These are phyloP conservation scores for Lunasporangiospora selenospora DNA, from an alignment of 192 early-diverging fungal genomes.

Conservation along the genomic window DNA sequence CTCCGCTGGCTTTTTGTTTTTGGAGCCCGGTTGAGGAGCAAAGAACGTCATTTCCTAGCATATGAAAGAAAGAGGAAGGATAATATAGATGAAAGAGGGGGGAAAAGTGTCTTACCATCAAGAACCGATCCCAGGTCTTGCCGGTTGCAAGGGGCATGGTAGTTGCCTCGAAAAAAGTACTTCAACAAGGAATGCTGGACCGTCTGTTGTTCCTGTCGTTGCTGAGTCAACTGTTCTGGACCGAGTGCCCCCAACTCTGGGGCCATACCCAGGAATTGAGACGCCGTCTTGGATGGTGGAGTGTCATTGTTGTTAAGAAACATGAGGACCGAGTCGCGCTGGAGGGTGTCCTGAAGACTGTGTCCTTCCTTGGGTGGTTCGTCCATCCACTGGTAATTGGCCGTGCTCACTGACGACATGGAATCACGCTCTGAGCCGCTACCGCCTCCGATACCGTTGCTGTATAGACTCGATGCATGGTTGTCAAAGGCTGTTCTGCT, in stretches of 20 bases:
- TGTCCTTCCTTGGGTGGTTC: conserved; percentile 1
- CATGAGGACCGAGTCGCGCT: conserved; percentile 22
- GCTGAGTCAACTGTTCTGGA: conserved; percentile 21
- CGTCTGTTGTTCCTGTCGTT: conserved; percentile 22
- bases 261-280: too few relatives aligned
- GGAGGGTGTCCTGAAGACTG: conserved; percentile 7
- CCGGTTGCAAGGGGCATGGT: conserved; percentile 29
- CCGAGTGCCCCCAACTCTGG: too few relatives aligned
- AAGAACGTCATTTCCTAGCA: too few relatives aligned
- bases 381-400: conserved; percentile 46
- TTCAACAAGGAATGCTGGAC: conserved; percentile 39
- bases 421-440: conserved; percentile 23
- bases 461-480: too few relatives aligned
- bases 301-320: too few relatives aligned
- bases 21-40: too few relatives aligned
- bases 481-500: not conserved
- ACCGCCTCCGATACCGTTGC: not conserved
- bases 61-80: too few relatives aligned
- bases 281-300: too few relatives aligned
- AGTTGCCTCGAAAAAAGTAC: conserved; percentile 45
- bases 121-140: conserved; percentile 28
- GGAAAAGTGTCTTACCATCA: conserved; percentile 47
- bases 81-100: too few relatives aligned
- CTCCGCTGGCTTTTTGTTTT: too few relatives aligned
- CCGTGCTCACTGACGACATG: conserved; percentile 21